phyloP scores from a whole-genome alignment of 768 basidiomycete genomes.

The Atractiella rhizophila region DNA sequence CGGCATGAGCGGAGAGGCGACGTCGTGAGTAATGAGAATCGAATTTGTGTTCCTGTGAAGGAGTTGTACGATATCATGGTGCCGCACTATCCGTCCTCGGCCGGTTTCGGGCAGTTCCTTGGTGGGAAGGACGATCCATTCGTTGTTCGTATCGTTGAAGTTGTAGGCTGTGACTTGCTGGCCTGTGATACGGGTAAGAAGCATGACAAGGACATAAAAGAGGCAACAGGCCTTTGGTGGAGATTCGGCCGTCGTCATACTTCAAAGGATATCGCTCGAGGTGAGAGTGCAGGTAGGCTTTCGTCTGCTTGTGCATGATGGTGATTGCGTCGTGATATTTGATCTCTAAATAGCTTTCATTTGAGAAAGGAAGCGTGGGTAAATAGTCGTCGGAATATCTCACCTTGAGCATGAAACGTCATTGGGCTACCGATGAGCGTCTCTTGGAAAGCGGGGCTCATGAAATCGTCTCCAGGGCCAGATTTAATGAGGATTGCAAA shows the following conservation, averaged over 20 bases:
- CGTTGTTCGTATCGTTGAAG: slow-evolving; percentile 79
- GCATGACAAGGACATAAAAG: neutral
- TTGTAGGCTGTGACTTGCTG: slow-evolving; percentile 39
- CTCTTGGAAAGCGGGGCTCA: slow-evolving; percentile 96
- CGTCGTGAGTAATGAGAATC: slow-evolving; percentile 76
- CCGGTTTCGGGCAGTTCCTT: slow-evolving; percentile 83
- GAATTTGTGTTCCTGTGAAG: slow-evolving; percentile 65
- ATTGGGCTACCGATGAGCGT: slow-evolving; percentile 77
- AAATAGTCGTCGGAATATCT: slow-evolving; percentile 7
- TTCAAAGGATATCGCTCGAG: slow-evolving; percentile 66
- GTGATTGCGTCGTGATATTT: slow-evolving; percentile 74
- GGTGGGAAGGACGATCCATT: slow-evolving; percentile 86
- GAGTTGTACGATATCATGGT: slow-evolving; percentile 67
- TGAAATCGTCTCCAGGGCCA: slow-evolving; percentile 81
- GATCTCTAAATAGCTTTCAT: slow-evolving; percentile 40
- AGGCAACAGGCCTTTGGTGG: slow-evolving; percentile 22
- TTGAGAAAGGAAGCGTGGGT: neutral
- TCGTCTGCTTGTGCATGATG: slow-evolving; percentile 73
- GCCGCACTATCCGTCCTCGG: slow-evolving; percentile 69
- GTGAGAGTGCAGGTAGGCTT: slow-evolving; percentile 83
- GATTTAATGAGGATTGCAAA: slow-evolving; percentile 66
- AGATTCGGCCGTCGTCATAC: slow-evolving; percentile 86
- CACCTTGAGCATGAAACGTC: slow-evolving; percentile 72
- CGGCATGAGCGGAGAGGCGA: slow-evolving; percentile 84
- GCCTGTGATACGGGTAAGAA: slow-evolving; percentile 5